Conservation (phyloP, 345 rosid genomes). For the Melaleuca alternifolia region DNA sequence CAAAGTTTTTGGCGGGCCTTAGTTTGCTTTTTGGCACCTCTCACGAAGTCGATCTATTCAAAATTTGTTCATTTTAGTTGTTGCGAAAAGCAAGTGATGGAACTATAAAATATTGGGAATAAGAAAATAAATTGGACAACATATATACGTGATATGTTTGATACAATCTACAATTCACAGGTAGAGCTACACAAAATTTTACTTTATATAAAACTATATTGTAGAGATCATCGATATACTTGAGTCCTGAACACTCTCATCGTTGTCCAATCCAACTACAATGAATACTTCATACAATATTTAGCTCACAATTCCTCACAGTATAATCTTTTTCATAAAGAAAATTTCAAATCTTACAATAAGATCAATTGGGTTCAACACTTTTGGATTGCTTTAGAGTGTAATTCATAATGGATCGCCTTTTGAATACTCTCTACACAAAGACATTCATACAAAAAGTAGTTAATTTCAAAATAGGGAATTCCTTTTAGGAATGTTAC, state of each 20-base stretch:
- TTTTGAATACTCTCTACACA: not conserved
- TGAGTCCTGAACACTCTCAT: not conserved
- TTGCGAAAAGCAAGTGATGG: not conserved
- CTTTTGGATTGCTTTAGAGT: not conserved
- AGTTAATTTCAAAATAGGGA: not conserved
- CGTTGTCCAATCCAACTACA: not conserved
- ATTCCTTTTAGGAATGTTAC: not conserved
- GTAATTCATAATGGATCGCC: not conserved
- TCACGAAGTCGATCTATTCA: not conserved
- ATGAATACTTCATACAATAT: not conserved
- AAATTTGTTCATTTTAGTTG: not conserved
- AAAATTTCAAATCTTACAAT: not conserved
- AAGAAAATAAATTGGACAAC: not conserved
- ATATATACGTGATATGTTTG: not conserved
- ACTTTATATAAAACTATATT: not conserved
- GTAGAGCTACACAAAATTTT: not conserved
- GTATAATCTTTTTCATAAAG: not conserved
- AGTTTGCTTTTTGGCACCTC: not conserved
- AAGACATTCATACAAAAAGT: not conserved
- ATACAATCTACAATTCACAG: accelerated
- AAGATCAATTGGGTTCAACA: not conserved
- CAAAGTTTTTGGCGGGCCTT: not conserved
- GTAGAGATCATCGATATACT: not conserved
- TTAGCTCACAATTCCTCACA: not conserved
- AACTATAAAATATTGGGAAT: not conserved